Conservation (phyloP, 495 filamentous ascomycete species). For the Paragyromitra xinjiangensis region DNA sequence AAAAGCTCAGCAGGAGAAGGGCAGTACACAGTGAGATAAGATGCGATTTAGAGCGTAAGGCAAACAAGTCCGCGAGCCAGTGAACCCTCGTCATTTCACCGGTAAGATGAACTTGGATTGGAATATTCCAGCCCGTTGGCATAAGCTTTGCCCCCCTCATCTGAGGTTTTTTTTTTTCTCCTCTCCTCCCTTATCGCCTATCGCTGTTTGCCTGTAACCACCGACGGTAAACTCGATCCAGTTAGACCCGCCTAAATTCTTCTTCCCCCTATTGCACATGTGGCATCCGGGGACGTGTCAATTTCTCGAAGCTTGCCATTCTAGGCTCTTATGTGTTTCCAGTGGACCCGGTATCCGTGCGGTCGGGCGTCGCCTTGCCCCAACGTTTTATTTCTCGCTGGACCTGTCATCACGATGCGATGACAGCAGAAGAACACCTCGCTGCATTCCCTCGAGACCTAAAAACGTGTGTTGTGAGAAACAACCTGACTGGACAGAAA, state of each 20-base stretch:
- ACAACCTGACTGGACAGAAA: conserved; percentile 1
- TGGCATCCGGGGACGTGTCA: conserved; percentile 45
- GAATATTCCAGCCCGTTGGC: conserved; percentile 30
- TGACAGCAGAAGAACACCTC: neutral
- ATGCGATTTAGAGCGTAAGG: conserved; percentile 16
- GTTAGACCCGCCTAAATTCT: conserved; percentile 33
- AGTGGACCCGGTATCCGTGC: conserved; percentile 37
- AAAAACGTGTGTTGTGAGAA: neutral
- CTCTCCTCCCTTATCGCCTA: conserved; percentile 44
- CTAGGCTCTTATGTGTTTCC: conserved; percentile 44
- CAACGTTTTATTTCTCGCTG: conserved; percentile 11
- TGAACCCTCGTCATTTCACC: neutral
- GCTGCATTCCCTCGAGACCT: neutral
- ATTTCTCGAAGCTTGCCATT: conserved; percentile 51
- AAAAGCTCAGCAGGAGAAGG: neutral
- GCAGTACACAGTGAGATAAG: conserved; percentile 12
- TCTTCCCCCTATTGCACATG: conserved; percentile 10
- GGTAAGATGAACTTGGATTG: conserved; percentile 28
- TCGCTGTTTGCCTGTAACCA: conserved; percentile 22
- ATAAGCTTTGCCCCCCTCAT: conserved; percentile 32
- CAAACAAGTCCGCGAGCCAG: conserved; percentile 23
- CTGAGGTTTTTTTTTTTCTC: conserved; percentile 29
- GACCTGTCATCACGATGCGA: conserved; percentile 34
- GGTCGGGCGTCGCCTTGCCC: conserved; percentile 24
- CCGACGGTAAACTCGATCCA: conserved; percentile 18